Evolutionary conservation across 192 early-diverging fungal species (phyloP), one percentile per base, ranked within the genome.

Genomic region (Gigaspora rosea): DNA sequence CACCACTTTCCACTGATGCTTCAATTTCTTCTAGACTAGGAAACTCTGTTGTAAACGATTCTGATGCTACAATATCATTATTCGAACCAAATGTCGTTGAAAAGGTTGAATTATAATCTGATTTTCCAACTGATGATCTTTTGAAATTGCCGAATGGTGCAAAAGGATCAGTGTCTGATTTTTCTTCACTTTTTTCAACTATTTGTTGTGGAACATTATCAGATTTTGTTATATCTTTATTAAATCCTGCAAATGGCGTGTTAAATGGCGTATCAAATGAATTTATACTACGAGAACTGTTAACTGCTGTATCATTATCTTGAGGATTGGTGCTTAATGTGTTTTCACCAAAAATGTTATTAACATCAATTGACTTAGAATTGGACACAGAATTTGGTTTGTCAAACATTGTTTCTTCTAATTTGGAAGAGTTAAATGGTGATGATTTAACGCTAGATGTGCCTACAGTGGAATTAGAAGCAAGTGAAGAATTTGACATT

Each of bases 11-110:
- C 11, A 74, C 13, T 13, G 72, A 74, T 16, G 36, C 48, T 67
- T 76, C 75, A 57, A 76, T 18, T 67, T 76, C 75, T 56, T 76
- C 63, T 41, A 76, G 7, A 8, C 61, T 20, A 1, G 75, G 75
- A 46, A 76, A 76, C 16, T 76, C 64, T 1, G 47, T 46, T 12
- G 63, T 46, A 76, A 76, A 76, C 54, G 75, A 33, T n/a, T 76
- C 75, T 49, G 75, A 27, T 18, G 51, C 33, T 36, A 67, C 33
- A 48, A 50, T 41, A 50, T 76, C 75, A 32, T 41, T 27, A 57
- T 62, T 47, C 10, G 50, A 33, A 33, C 5, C 22, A 36, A 76
- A 52, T 22, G 72, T 22, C 20, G 72, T 10, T 32, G 47, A n/a
- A 49, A 75, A 75, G 3, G 61, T 27, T 41, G 74, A 52, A 76